phyloP scores from a whole-genome alignment of 2,329 filamentous ascomycete species.

The Penicillium sclerotiorum region DNA sequence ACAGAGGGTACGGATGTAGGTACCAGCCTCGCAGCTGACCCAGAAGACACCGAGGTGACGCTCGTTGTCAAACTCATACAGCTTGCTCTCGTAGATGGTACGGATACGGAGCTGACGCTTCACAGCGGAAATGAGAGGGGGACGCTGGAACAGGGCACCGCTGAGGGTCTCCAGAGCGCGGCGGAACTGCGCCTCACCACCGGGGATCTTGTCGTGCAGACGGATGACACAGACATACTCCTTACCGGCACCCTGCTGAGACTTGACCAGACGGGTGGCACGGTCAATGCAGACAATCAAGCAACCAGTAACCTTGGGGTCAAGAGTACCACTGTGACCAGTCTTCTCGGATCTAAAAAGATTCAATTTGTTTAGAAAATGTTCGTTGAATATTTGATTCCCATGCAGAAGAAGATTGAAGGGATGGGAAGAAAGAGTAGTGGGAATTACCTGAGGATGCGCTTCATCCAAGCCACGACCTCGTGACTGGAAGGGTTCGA shows the following conservation, averaged over 20 bases:
- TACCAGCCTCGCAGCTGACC: conserved; percentile 98
- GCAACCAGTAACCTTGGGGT: conserved; percentile 96
- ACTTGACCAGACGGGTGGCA: conserved; percentile 96
- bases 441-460: conserved; percentile 75
- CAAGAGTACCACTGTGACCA: conserved; percentile 95
- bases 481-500: conserved; percentile 98
- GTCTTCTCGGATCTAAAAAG: conserved; percentile 80
- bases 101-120: conserved; percentile 98
- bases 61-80: conserved; percentile 97
- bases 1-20: conserved; percentile 97
- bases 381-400: background rate
- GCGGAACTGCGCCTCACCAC: conserved; percentile 88
- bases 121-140: conserved; percentile 95
- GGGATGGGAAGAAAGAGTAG: background rate
- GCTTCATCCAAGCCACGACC: conserved; percentile 99
- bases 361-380: conserved; percentile 19
- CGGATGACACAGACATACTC: conserved; percentile 97
- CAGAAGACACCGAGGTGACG: conserved; percentile 97
- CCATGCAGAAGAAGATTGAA: background rate
- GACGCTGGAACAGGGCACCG: conserved; percentile 94
- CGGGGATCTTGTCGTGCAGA: conserved; percentile 91
- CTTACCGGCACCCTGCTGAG: conserved; percentile 97
- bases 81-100: conserved; percentile 95
- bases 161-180: conserved; percentile 94
- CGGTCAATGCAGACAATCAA: conserved; percentile 95